These are phyloP conservation scores for Claviceps sp. DNA, from an alignment of 2,329 filamentous ascomycete species.

Conservation along the genomic window DNA sequence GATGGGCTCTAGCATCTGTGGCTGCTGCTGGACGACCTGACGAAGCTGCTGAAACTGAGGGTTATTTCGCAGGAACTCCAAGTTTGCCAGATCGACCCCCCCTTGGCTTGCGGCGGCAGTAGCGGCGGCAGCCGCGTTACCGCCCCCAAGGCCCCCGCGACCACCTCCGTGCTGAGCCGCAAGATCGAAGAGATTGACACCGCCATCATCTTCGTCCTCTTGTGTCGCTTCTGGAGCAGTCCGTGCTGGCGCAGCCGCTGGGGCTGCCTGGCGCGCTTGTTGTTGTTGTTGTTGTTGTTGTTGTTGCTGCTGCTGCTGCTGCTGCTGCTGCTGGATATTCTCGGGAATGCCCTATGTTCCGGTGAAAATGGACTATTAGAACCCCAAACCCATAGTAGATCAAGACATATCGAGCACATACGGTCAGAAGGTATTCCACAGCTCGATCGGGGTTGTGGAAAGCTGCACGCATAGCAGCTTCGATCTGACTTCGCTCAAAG, in stretches of 20 bases:
- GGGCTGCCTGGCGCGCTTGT: slow-evolving; percentile 31
- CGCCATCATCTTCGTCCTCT: slow-evolving; percentile 46
- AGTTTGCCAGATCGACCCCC: slow-evolving; percentile 52
- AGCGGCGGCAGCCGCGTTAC: slow-evolving; percentile 27
- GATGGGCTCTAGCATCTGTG: slow-evolving; percentile 96
- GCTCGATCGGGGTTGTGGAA: slow-evolving; percentile 96
- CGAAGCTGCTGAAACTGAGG: slow-evolving; percentile 96
- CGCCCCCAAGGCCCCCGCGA: slow-evolving; percentile 28
- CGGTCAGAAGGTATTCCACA: slow-evolving; percentile 86
- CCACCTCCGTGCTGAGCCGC: slow-evolving; percentile 59
- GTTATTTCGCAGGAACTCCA: slow-evolving; percentile 91
- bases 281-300: slow-evolving; percentile 46
- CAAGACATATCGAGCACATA: slow-evolving; percentile 29
- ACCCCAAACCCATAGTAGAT: not conserved
- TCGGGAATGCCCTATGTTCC: slow-evolving; percentile 71
- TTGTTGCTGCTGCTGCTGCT: too few relatives aligned
- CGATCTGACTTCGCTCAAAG: slow-evolving; percentile 77
- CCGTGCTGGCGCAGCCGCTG: slow-evolving; percentile 25
- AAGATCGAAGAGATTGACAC: slow-evolving; percentile 83
- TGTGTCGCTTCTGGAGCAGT: slow-evolving; percentile 17
- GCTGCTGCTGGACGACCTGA: slow-evolving; percentile 93
- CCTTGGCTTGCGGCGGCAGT: slow-evolving; percentile 36
- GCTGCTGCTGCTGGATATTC: slow-evolving; percentile 31
- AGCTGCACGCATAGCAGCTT: slow-evolving; percentile 87
- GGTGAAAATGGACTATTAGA: not conserved